Base-by-base conservation (phyloP, 768 basidiomycete species). In the Hypholoma fasciculare region DNA sequence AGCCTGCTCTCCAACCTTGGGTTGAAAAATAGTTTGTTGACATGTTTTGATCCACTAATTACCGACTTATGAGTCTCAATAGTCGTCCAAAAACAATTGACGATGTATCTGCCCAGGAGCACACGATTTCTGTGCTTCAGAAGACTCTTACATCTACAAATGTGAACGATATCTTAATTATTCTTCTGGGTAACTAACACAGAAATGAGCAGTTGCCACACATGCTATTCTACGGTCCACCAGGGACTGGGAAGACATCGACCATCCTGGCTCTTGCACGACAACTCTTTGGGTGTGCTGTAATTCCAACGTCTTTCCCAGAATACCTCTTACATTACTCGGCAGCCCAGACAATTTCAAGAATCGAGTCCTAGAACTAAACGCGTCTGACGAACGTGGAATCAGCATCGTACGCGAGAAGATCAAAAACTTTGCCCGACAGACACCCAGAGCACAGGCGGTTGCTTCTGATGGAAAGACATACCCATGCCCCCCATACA, bases 151-250 rank as follows among this genome's bases (percentile, higher is more conserved):
- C 86, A 0, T 96, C 93, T 12, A 89, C 94, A 27, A 99, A 99
- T 77, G 96, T 97, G 67, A 7, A 72, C 16, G 20, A 4, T 4
- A 44, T 23, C 49, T 14, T 7, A 17, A 23, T 36, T 14, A 34
- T 4, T 38, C 30, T 20, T 16, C 54, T 73, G 39, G 69, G 57
- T 23, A 19, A 19, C 61, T 48, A 12, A 49, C n/a, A 38, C 9
- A 47, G 1, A 2, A 26, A 4, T 16, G 50, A 17, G n/a, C 69
- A 99, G 97, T 81, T 99, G 52, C 96, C 97, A 5, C 97, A 99
- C 69, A 98, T 98, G 96, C 78, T 99, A 48, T 99, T 99, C 79
- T 99, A 99, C 64, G 97, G 97, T 1, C 97, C 97, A 30, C 97
- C 97, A 14, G 97, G 97, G 34, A 98, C 96, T 12, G 97, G 97